phyloP scores from a whole-genome alignment of 2,329 filamentous ascomycete species.

The Thyridium curvatum region DNA sequence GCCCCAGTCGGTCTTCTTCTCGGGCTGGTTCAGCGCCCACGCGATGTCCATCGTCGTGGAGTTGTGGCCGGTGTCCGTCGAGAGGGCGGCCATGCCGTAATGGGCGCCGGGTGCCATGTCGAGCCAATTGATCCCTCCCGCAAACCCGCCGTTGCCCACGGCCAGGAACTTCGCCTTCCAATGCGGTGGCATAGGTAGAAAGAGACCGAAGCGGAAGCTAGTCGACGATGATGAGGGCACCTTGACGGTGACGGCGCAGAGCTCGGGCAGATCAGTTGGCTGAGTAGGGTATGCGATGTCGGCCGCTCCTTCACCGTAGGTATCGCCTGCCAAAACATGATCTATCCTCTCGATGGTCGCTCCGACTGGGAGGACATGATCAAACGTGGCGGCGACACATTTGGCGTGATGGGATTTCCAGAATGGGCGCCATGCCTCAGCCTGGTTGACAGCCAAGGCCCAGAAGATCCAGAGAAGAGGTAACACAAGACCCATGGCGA shows the following conservation, averaged over 20 bases:
- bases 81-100: conserved; percentile 33
- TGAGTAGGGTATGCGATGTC: conserved; percentile 16
- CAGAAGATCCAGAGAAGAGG: too few relatives aligned
- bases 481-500: too few relatives aligned
- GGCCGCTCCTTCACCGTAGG: conserved; percentile 13
- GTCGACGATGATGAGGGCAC: conserved; percentile 18
- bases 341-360: conserved; percentile 8
- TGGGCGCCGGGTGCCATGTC: conserved; percentile 16
- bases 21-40: conserved; percentile 32
- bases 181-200: conserved; percentile 17
- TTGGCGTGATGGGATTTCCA: not conserved
- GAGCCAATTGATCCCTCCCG: conserved; percentile 24
- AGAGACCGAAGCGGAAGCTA: conserved; percentile 22
- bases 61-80: conserved; percentile 37
- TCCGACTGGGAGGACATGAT: conserved; percentile 13
- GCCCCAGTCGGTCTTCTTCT: conserved; percentile 27
- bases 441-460: too few relatives aligned
- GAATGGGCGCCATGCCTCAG: too few relatives aligned
- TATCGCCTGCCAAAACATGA: conserved; percentile 10
- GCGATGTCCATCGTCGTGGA: conserved; percentile 19
- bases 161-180: conserved; percentile 25
- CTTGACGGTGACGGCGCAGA: conserved; percentile 23
- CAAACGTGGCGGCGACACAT: conserved; percentile 5
- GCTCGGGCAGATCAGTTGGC: conserved; percentile 20
- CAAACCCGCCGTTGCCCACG: conserved; percentile 23